Percentiles rank a stretch among this genome's conserved stretches.
Conservation (phyloP, 768 basidiomycete species). For the Pleurotus tuoliensis region DNA sequence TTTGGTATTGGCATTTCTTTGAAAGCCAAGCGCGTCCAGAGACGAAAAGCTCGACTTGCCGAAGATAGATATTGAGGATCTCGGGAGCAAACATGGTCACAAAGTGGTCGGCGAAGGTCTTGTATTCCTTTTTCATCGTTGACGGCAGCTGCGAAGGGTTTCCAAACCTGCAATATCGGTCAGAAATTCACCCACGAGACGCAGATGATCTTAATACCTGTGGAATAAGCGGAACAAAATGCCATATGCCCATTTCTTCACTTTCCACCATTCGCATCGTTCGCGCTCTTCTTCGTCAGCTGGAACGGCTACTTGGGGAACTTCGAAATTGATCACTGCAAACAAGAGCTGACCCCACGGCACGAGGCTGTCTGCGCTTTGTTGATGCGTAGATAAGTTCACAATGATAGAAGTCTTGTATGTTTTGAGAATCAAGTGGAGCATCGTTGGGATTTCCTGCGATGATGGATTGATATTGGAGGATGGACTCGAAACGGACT, state of each 20-base stretch:
- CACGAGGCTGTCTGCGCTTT: constrained; percentile 68
- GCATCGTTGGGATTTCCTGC: constrained; percentile 76
- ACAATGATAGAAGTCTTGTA: constrained; percentile 83
- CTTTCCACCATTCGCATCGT: constrained; percentile 83
- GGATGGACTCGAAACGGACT: constrained; percentile 43
- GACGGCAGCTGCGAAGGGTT: constrained; percentile 84
- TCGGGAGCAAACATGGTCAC: constrained; percentile 78
- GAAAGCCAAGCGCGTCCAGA: constrained; percentile 74
- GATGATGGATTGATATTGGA: constrained; percentile 24
- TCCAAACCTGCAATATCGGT: constrained; percentile 52
- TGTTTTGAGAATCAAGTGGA: constrained; percentile 83
- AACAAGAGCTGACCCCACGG: constrained; percentile 88
- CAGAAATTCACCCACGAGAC: background rate
- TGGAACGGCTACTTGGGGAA: constrained; percentile 64
- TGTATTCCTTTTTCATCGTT: constrained; percentile 66
- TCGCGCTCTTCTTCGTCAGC: constrained; percentile 75
- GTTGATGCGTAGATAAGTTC: constrained; percentile 70
- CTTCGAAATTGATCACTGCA: constrained; percentile 65
- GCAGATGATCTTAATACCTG: constrained; percentile 32
- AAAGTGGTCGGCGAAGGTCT: constrained; percentile 72
- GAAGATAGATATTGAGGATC: constrained; percentile 77
- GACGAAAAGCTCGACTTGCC: constrained; percentile 68
- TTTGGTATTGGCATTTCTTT: constrained; percentile 79
- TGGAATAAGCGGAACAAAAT: constrained; percentile 78
- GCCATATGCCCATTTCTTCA: constrained; percentile 92